Evolutionary conservation across 495 filamentous ascomycete genomes (phyloP).

Genomic region (Podospora bellae-mahoneyi): DNA sequence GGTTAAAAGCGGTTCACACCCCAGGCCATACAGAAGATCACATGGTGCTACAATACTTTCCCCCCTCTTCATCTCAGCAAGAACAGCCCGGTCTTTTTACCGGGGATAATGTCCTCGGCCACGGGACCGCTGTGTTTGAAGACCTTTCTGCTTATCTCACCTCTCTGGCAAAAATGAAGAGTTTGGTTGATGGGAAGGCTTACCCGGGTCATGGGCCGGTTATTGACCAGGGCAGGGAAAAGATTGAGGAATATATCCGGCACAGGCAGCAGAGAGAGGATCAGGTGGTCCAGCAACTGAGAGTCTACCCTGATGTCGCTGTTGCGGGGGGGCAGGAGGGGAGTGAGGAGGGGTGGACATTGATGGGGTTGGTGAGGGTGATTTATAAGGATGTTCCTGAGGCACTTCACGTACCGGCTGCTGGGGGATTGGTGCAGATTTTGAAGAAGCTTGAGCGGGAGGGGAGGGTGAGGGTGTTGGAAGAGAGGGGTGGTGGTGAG

Average conservation of each 20-base stretch:
- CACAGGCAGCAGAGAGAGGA: slow-evolving; percentile 77
- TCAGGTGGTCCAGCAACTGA: slow-evolving; percentile 71
- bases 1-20: slow-evolving; percentile 67
- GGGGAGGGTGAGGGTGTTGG: slow-evolving; percentile 51
- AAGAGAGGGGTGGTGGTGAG: slow-evolving; percentile 19
- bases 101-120: slow-evolving; percentile 90
- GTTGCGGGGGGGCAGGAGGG: slow-evolving; percentile 40
- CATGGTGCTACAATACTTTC: slow-evolving; percentile 63
- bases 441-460: slow-evolving; percentile 67
- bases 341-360: slow-evolving; percentile 61
- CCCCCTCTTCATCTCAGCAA: slow-evolving; percentile 55
- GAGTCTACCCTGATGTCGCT: slow-evolving; percentile 34
- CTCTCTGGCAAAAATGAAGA: slow-evolving; percentile 69
- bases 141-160: slow-evolving; percentile 68
- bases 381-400: slow-evolving; percentile 80
- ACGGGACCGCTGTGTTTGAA: slow-evolving; percentile 91
- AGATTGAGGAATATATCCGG: slow-evolving; percentile 73
- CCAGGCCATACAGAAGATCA: slow-evolving; percentile 90
- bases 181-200: slow-evolving; percentile 40
- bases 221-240: slow-evolving; percentile 60
- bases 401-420: slow-evolving; percentile 69
- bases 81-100: slow-evolving; percentile 68
- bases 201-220: slow-evolving; percentile 88
- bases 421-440: slow-evolving; percentile 63
- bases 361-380: slow-evolving; percentile 77